These are phyloP conservation scores for Russula abietina DNA, from an alignment of 768 basidiomycete species.

Conservation along the genomic window DNA sequence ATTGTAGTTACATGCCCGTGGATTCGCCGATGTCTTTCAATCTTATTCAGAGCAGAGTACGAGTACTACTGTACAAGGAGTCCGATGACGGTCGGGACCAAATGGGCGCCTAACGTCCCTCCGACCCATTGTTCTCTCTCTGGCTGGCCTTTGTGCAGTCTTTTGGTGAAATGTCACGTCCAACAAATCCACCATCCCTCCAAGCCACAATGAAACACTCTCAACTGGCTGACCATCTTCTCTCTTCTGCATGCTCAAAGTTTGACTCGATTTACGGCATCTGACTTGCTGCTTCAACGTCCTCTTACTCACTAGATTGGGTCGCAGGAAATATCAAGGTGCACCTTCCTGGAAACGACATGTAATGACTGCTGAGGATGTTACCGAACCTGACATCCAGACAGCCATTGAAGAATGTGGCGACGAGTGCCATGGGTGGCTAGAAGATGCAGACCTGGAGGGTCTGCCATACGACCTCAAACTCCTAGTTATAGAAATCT, in stretches of 20 bases:
- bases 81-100: too few relatives aligned
- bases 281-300: neutral
- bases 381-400: neutral
- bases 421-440: slow-evolving; percentile 6
- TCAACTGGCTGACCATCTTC: neutral
- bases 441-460: slow-evolving; percentile 14
- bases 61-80: too few relatives aligned
- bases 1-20: too few relatives aligned
- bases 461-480: slow-evolving; percentile 11
- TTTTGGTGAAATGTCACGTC: neutral
- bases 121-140: slow-evolving; percentile 10
- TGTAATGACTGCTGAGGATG: slow-evolving; percentile 4
- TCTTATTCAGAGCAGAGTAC: too few relatives aligned
- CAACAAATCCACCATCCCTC: neutral
- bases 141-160: neutral
- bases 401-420: slow-evolving; percentile 1
- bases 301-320: too few relatives aligned
- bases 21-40: too few relatives aligned
- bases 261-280: slow-evolving; percentile 5
- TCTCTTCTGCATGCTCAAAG: neutral
- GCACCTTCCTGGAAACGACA: slow-evolving; percentile 7
- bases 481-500: slow-evolving; percentile 3
- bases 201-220: neutral
- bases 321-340: too few relatives aligned
- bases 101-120: too few relatives aligned